Percentiles rank a stretch among this genome's conserved stretches.
Conservation (phyloP, 225 moss, liverwort and hornwort species). For the Bryoerythrophyllum caledonicum region DNA sequence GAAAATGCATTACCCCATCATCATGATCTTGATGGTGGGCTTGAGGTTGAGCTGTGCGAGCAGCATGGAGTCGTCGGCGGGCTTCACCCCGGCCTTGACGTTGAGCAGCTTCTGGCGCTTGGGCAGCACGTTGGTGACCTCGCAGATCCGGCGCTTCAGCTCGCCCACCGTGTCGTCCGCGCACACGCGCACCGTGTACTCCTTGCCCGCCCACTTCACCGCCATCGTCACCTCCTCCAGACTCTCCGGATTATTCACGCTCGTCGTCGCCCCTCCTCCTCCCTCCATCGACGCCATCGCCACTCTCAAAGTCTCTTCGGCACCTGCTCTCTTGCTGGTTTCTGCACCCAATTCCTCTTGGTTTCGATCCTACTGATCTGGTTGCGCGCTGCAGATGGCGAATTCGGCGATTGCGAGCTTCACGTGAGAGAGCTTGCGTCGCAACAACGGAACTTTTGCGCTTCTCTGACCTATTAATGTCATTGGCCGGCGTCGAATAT, state of each 20-base stretch:
- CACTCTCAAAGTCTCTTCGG: neutral
- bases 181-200: slow-evolving; percentile 83
- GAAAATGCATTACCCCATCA: slow-evolving; percentile 69
- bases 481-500: neutral
- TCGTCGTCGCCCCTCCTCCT: slow-evolving; percentile 21
- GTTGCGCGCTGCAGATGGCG: neutral
- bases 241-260: slow-evolving; percentile 42
- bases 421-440: neutral
- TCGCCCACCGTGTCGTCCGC: slow-evolving; percentile 92
- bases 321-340: too few relatives aligned
- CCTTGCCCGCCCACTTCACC: slow-evolving; percentile 93
- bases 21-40: slow-evolving; percentile 81
- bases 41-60: slow-evolving; percentile 81
- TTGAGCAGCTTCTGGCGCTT: slow-evolving; percentile 97
- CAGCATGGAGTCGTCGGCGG: slow-evolving; percentile 80
- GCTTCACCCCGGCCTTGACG: slow-evolving; percentile 81
- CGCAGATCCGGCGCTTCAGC: slow-evolving; percentile 96
- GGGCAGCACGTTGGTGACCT: slow-evolving; percentile 87
- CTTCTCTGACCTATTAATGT: neutral
- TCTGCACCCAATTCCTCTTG: neutral
- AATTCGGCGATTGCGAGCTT: neutral
- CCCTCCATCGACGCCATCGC: slow-evolving; percentile 60
- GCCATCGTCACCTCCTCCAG: slow-evolving; percentile 84
- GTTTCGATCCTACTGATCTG: too few relatives aligned
- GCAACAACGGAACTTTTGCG: neutral